phyloP scores from a whole-genome alignment of 106 monocot genomes.

The Ottelia alismoides region DNA sequence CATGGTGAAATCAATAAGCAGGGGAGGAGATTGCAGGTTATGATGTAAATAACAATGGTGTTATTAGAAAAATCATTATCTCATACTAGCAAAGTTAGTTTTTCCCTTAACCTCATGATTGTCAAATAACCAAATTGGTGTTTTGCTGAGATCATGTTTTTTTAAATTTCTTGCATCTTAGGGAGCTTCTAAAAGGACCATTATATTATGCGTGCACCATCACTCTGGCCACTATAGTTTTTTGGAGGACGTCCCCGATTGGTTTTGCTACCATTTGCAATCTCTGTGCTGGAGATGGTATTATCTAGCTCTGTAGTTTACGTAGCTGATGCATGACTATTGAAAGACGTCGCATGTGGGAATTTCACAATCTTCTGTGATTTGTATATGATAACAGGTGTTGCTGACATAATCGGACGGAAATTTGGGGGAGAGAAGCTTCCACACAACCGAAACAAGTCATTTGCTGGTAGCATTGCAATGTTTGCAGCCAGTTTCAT shows the following conservation, averaged over 20 bases:
- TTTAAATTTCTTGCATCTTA: conserved; percentile 5
- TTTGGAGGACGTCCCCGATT: conserved; percentile 75
- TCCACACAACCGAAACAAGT: no score
- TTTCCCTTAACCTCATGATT: no score
- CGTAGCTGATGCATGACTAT: no score
- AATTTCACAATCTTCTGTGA: no score
- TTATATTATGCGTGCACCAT: conserved; percentile 76
- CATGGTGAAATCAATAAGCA: no score
- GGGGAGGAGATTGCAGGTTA: conserved; percentile 71
- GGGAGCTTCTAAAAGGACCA: conserved; percentile 81
- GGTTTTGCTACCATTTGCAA: conserved; percentile 74
- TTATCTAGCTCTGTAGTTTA: background rate
- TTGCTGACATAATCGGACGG: conserved; percentile 70
- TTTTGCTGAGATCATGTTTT: no score
- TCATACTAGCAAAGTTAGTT: no score
- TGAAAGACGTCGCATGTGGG: no score
- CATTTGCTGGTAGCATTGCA: conserved; percentile 44
- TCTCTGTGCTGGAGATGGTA: conserved; percentile 90
- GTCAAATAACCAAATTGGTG: no score
- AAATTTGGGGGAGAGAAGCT: no score
- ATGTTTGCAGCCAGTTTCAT: conserved; percentile 62
- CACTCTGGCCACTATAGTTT: conserved; percentile 47
- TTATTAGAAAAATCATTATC: background rate
- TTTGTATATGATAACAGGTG: no score
- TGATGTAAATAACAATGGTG: background rate